These are phyloP conservation scores for Neocatenulostroma microsporum DNA, from an alignment of 2,329 filamentous ascomycete genomes.

Conservation along the genomic window DNA sequence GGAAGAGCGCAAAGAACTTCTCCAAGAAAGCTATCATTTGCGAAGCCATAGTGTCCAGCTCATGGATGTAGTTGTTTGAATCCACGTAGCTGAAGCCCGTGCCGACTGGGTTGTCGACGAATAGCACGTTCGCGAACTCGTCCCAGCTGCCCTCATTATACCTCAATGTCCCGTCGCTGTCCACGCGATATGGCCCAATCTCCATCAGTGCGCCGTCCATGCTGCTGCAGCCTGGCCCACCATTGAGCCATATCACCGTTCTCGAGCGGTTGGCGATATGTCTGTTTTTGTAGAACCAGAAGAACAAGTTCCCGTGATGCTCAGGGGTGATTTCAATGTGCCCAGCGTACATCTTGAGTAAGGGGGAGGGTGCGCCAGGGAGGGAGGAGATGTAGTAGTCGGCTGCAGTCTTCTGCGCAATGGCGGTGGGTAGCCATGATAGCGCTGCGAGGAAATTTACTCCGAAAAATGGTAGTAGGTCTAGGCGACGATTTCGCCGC, in stretches of 20 bases:
- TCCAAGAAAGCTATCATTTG: conserved; percentile 86
- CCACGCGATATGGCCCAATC: conserved; percentile 83
- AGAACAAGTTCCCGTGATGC: conserved; percentile 89
- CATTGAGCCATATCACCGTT: conserved; percentile 94
- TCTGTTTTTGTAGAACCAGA: conserved; percentile 95
- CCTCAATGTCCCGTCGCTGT: conserved; percentile 60
- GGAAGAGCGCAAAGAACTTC: conserved; percentile 84
- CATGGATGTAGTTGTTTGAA: conserved; percentile 75
- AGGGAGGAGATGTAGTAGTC: conserved; percentile 86
- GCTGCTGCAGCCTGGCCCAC: conserved; percentile 92
- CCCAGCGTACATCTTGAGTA: conserved; percentile 96
- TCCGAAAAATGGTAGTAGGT: too few species aligned
- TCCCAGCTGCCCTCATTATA: conserved; percentile 97
- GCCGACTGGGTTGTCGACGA: conserved; percentile 94
- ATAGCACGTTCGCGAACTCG: conserved; percentile 93
- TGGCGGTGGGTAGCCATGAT: conserved; percentile 4
- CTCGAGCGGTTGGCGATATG: conserved; percentile 89
- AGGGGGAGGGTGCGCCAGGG: conserved; percentile 71
- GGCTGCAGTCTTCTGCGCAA: conserved; percentile 55
- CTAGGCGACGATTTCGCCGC: conserved; percentile 3
- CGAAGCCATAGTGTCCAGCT: conserved; percentile 78
- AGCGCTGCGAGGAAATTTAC: not conserved
- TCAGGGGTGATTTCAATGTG: conserved; percentile 85
- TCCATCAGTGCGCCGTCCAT: conserved; percentile 97
- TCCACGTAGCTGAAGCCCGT: conserved; percentile 95